Evolutionary conservation across 768 basidiomycete genomes (phyloP).

Genomic region (Termitomyces bulborhizus): DNA sequence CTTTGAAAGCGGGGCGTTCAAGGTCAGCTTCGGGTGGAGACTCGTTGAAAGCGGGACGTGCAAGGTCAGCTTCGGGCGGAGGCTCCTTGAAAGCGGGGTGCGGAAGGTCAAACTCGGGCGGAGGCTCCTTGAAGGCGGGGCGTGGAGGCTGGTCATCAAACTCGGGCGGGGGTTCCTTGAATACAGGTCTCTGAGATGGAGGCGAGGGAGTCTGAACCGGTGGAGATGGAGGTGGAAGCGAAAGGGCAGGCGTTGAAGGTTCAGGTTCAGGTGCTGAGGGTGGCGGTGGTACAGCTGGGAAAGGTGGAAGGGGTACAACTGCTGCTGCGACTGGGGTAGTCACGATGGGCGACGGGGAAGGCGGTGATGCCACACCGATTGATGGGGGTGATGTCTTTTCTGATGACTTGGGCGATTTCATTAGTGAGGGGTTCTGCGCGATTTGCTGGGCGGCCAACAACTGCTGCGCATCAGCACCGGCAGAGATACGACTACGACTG

Average conservation of each 20-base stretch:
- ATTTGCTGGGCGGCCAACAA: slow-evolving; percentile 66
- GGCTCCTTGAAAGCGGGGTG: slow-evolving; percentile 58
- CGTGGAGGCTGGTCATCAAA: slow-evolving; percentile 27
- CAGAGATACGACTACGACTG: slow-evolving; percentile 70
- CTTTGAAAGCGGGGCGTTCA: slow-evolving; percentile 48
- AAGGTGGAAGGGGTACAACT: slow-evolving; percentile 6
- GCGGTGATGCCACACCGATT: slow-evolving; percentile 11
- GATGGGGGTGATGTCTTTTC: slow-evolving; percentile 23
- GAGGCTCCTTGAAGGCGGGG: slow-evolving; percentile 59
- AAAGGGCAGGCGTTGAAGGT: slow-evolving; percentile 19
- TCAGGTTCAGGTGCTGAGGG: slow-evolving; percentile 13
- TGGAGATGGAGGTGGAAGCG: slow-evolving; percentile 22
- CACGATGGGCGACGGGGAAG: slow-evolving; percentile 15
- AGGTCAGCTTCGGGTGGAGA: slow-evolving; percentile 49
- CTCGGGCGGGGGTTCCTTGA: slow-evolving; percentile 62
- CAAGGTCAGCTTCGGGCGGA: slow-evolving; percentile 42
- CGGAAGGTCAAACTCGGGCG: slow-evolving; percentile 41
- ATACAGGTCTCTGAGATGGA: slow-evolving; percentile 25
- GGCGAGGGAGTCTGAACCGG: slow-evolving; percentile 20
- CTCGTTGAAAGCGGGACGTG: slow-evolving; percentile 50
- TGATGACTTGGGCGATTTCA: slow-evolving; percentile 28
- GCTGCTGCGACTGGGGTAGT: slow-evolving; percentile 1
- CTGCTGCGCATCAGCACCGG: slow-evolving; percentile 63
- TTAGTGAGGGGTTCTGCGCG: slow-evolving; percentile 45
- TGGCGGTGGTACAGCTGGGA: slow-evolving; percentile 15